Evolutionary conservation across 2,329 filamentous ascomycete genomes (phyloP).

Genomic region (Colletotrichum tofieldiae): DNA sequence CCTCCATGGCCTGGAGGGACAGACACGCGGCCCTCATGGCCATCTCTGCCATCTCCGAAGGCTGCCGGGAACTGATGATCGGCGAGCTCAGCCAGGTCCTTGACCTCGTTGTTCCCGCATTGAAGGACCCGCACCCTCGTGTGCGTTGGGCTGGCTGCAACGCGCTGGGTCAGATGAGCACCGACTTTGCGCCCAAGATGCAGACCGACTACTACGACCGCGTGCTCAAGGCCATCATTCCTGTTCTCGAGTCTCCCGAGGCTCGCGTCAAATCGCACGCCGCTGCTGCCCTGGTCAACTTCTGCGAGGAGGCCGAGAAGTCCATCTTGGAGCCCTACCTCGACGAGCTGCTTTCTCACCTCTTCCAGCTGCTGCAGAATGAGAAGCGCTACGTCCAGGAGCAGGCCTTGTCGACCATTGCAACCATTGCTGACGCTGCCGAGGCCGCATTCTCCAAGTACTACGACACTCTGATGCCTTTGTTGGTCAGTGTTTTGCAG

Average conservation of each 20-base stretch:
- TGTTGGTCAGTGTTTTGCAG: constrained; percentile 90
- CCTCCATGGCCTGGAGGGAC: constrained; percentile 93
- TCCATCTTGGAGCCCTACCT: constrained; percentile 92
- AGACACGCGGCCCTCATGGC: constrained; percentile 98
- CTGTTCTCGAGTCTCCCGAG: constrained; percentile 90
- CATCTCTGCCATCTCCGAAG: constrained; percentile 98
- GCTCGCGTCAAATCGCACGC: constrained; percentile 97
- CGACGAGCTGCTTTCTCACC: constrained; percentile 85
- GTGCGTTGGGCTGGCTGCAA: constrained; percentile 99
- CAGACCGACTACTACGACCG: constrained; percentile 93
- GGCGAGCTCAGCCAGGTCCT: constrained; percentile 94
- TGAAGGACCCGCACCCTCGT: constrained; percentile 91
- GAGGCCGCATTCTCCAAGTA: constrained; percentile 96
- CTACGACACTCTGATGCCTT: constrained; percentile 95
- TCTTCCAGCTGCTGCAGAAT: constrained; percentile 90
- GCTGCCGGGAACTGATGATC: constrained; percentile 95
- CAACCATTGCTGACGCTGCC: constrained; percentile 98
- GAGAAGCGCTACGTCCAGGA: constrained; percentile 98
- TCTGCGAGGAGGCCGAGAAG: constrained; percentile 98
- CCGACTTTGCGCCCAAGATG: constrained; percentile 98
- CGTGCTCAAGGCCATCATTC: constrained; percentile 92
- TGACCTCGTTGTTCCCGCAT: constrained; percentile 91
- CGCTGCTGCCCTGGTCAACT: constrained; percentile 97
- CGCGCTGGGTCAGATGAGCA: constrained; percentile 99
- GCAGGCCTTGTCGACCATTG: constrained; percentile 96